Evolutionary conservation across 805 yeast genomes (phyloP).

Genomic region (Zygoascus bituminiphila): DNA sequence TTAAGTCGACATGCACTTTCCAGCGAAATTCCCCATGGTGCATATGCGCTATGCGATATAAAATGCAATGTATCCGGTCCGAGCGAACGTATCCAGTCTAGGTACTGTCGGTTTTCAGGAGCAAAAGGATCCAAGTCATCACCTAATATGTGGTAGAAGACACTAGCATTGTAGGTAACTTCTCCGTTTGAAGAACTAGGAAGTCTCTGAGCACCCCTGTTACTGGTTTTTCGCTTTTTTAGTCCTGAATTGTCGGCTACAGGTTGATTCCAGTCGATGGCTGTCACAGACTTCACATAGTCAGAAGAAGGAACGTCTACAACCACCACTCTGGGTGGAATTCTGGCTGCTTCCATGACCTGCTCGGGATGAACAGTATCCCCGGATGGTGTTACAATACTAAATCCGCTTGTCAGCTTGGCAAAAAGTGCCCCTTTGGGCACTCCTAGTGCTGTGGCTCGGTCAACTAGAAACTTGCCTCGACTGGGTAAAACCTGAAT

Average conservation of each 20-base stretch:
- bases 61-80: slow-evolving; percentile 45
- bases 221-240: neutral
- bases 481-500: slow-evolving; percentile 57
- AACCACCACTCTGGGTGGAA: slow-evolving; percentile 53
- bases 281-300: slow-evolving; percentile 31
- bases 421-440: slow-evolving; percentile 56
- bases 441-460: slow-evolving; percentile 62
- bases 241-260: slow-evolving; percentile 17
- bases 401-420: slow-evolving; percentile 48
- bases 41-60: slow-evolving; percentile 61
- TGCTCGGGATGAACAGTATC: slow-evolving; percentile 53
- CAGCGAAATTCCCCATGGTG: slow-evolving; percentile 55
- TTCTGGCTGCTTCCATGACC: slow-evolving; percentile 57
- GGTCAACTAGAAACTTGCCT: slow-evolving; percentile 64
- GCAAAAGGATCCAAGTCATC: slow-evolving; percentile 43
- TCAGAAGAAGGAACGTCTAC: slow-evolving; percentile 59
- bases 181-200: neutral
- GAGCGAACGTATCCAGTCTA: slow-evolving; percentile 39
- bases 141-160: slow-evolving; percentile 75
- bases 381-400: slow-evolving; percentile 54
- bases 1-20: slow-evolving; percentile 41
- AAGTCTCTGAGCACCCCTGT: neutral
- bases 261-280: slow-evolving; percentile 6
- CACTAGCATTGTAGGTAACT: slow-evolving; percentile 27
- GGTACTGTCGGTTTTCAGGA: slow-evolving; percentile 33